A percentile compares a stretch with the other conserved stretches of the same genome.
Conservation (phyloP, 1,139 yeast species). For the Torulaspora pretoriensis region DNA sequence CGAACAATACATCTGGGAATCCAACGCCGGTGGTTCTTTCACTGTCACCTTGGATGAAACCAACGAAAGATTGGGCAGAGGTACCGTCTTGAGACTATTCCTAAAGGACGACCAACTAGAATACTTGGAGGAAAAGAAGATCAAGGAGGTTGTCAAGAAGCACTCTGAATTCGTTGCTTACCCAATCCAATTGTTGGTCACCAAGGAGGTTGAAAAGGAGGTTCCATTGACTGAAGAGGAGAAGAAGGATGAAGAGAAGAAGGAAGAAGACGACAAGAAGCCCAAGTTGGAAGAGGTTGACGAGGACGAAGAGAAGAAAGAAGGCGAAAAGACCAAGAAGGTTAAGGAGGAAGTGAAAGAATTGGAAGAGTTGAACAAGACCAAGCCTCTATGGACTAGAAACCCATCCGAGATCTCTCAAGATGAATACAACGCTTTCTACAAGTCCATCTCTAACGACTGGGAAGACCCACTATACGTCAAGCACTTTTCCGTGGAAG, state of each 20-base stretch:
- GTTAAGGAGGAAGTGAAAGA: slow-evolving; percentile 84
- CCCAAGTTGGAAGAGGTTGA: slow-evolving; percentile 72
- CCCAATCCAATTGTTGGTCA: slow-evolving; percentile 97
- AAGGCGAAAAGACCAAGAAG: slow-evolving; percentile 69
- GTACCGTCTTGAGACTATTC: slow-evolving; percentile 93
- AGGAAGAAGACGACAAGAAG: slow-evolving; percentile 55
- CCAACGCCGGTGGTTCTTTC: slow-evolving; percentile 99
- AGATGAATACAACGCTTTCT: slow-evolving; percentile 99
- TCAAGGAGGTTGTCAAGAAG: slow-evolving; percentile 98
- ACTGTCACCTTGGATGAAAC: slow-evolving; percentile 87
- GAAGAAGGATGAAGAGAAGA: slow-evolving; percentile 50
- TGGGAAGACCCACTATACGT: slow-evolving; percentile 99
- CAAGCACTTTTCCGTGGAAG: slow-evolving; percentile 99
- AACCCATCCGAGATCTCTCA: slow-evolving; percentile 96
- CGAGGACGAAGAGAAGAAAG: slow-evolving; percentile 56
- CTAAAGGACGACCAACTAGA: slow-evolving; percentile 98
- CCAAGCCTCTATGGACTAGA: slow-evolving; percentile 99
- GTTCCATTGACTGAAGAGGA: slow-evolving; percentile 73
- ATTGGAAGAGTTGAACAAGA: slow-evolving; percentile 96
- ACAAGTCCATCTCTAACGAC: slow-evolving; percentile 98
- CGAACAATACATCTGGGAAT: slow-evolving; percentile 99
- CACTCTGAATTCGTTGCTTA: slow-evolving; percentile 99
- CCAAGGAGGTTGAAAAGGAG: slow-evolving; percentile 97
- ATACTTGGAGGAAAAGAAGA: slow-evolving; percentile 98
- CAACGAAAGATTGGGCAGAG: slow-evolving; percentile 87